Percentiles rank a stretch among this genome's conserved stretches.
These are phyloP conservation scores for Calonectria crousiana DNA, from an alignment of 2,329 filamentous ascomycete species.

Conservation along the genomic window DNA sequence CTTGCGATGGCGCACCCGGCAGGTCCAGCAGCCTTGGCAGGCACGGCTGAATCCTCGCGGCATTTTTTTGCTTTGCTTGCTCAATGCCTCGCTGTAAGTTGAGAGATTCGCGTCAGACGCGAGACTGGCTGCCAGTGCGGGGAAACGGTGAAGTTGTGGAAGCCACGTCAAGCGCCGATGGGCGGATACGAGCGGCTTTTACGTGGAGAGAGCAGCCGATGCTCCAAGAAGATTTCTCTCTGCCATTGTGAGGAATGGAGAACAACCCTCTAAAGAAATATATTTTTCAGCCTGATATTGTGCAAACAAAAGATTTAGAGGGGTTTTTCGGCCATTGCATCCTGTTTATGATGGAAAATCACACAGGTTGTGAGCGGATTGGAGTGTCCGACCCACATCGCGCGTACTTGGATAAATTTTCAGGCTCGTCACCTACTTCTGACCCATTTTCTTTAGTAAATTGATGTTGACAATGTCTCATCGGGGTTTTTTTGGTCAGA, in stretches of 20 bases:
- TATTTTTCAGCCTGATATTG: neutral
- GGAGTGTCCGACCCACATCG: neutral
- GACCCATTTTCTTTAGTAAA: neutral
- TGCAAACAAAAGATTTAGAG: neutral
- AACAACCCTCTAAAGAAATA: neutral
- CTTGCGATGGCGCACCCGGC: constrained; percentile 45
- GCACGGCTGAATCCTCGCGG: neutral
- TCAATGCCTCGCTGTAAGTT: neutral
- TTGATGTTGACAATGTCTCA: neutral
- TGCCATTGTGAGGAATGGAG: neutral
- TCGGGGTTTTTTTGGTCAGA: neutral
- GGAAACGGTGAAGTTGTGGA: neutral
- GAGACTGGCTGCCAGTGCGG: neutral
- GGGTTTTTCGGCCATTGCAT: neutral
- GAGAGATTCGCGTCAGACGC: neutral
- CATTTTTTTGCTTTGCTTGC: neutral
- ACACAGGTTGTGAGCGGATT: neutral
- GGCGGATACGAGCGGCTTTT: neutral
- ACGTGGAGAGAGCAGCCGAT: neutral
- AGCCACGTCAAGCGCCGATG: neutral
- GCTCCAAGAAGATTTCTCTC: neutral
- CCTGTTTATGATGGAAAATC: neutral
- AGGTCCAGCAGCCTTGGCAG: constrained; percentile 44
- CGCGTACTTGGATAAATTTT: too few relatives aligned
- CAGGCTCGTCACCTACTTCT: neutral